phyloP scores from a whole-genome alignment of 1,284 basidiomycete species.

The Cryptococcus hybrid region DNA sequence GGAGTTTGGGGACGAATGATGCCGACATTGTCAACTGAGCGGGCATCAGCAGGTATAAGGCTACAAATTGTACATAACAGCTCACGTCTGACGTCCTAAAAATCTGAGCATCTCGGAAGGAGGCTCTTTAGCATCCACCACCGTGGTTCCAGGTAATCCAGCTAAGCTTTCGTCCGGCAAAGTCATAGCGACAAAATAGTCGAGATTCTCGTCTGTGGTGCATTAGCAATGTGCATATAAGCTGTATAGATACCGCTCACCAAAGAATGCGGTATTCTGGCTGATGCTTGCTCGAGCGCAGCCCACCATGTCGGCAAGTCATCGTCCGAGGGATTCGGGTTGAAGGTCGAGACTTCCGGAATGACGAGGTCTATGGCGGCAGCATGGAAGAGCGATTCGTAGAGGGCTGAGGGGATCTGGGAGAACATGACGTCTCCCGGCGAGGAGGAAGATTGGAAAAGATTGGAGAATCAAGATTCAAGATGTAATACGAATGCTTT shows the following conservation, averaged over 20 bases:
- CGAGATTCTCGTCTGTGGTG: constrained; percentile 66
- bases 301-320: constrained; percentile 60
- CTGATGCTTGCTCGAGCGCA: constrained; percentile 48
- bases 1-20: constrained; percentile 66
- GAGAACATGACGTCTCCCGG: neutral
- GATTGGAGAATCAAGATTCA: too few relatives aligned
- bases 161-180: constrained; percentile 50
- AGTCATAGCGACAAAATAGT: constrained; percentile 61
- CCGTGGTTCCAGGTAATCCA: constrained; percentile 6
- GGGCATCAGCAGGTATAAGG: constrained; percentile 2
- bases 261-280: constrained; percentile 44
- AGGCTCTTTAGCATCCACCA: constrained; percentile 27
- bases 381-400: constrained; percentile 66
- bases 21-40: constrained; percentile 72
- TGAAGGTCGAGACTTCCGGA: constrained; percentile 60
- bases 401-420: neutral
- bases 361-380: constrained; percentile 63
- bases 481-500: too few relatives aligned
- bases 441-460: too few relatives aligned
- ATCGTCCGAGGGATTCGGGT: constrained; percentile 56
- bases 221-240: too few relatives aligned
- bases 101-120: constrained; percentile 62
- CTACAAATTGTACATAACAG: constrained; percentile 3
- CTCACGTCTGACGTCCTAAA: constrained; percentile 49
- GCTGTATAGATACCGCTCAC: neutral